A percentile compares a stretch with the other conserved stretches of the same genome.
phyloP scores from a whole-genome alignment of 768 basidiomycete genomes.

The Phanerochaete sordida region DNA sequence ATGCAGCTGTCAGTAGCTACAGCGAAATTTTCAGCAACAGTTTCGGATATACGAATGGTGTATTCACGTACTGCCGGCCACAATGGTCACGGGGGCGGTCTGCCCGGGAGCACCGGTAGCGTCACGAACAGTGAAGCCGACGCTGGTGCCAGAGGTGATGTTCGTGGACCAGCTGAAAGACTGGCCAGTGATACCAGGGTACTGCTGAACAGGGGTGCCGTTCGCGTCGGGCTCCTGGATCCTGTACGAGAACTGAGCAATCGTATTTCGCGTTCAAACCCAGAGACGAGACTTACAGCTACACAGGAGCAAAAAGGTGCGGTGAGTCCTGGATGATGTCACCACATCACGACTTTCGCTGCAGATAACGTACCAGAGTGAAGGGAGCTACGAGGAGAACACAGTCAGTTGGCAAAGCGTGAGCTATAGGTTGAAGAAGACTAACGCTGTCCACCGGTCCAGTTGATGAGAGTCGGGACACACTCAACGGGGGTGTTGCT shows the following conservation, averaged over 20 bases:
- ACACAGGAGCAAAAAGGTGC: constrained; percentile 23
- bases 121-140: constrained; percentile 65
- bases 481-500: constrained; percentile 53
- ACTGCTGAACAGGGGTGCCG: constrained; percentile 41
- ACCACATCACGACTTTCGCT: not conserved
- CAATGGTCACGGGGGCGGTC: constrained; percentile 49
- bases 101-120: constrained; percentile 46
- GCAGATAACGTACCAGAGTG: constrained; percentile 49
- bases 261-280: too few relatives aligned
- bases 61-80: constrained; percentile 43
- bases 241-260: constrained; percentile 30
- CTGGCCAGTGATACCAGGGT: constrained; percentile 38
- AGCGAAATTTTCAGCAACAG: not conserved
- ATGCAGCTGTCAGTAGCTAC: not conserved
- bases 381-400: constrained; percentile 48
- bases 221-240: constrained; percentile 45
- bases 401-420: constrained; percentile 7
- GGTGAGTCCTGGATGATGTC: not conserved
- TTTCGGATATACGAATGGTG: not conserved
- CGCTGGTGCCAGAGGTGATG: constrained; percentile 40
- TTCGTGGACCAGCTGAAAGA: constrained; percentile 55
- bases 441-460: constrained; percentile 52
- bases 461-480: constrained; percentile 43
- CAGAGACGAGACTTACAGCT: not conserved
- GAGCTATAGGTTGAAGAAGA: not conserved